A percentile compares a stretch with the other conserved stretches of the same genome.
These are phyloP conservation scores for Solanum virginianum DNA, from an alignment of 257 asterid genomes.

Conservation along the genomic window DNA sequence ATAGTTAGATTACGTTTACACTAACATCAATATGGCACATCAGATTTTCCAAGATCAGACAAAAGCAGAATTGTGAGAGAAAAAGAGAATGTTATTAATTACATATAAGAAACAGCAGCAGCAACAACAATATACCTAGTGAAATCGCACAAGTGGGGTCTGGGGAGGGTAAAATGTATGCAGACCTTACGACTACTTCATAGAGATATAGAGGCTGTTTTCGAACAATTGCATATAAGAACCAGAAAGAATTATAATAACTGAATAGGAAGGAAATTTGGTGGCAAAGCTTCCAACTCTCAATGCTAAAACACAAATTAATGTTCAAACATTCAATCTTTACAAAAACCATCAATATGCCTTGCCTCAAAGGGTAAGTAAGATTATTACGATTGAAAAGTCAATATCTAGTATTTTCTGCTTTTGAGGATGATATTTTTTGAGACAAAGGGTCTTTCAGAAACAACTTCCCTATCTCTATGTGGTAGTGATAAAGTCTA, in stretches of 20 bases:
- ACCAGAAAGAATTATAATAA: neutral
- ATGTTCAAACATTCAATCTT: neutral
- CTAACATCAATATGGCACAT: neutral
- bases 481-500: no score
- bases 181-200: no score
- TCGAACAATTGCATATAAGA: neutral
- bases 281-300: neutral
- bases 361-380: neutral
- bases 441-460: no score
- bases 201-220: no score
- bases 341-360: neutral
- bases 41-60: neutral
- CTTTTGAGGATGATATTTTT: no score
- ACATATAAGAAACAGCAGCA: neutral
- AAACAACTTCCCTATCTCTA: no score
- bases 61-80: neutral
- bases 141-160: no score
- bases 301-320: neutral
- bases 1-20: neutral
- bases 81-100: neutral
- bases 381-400: neutral
- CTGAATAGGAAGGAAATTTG: neutral
- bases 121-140: no score
- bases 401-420: neutral
- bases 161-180: no score